Evolutionary conservation across 768 basidiomycete genomes (phyloP), one percentile per base, ranked within the genome.

Genomic region (Imleria badia): DNA sequence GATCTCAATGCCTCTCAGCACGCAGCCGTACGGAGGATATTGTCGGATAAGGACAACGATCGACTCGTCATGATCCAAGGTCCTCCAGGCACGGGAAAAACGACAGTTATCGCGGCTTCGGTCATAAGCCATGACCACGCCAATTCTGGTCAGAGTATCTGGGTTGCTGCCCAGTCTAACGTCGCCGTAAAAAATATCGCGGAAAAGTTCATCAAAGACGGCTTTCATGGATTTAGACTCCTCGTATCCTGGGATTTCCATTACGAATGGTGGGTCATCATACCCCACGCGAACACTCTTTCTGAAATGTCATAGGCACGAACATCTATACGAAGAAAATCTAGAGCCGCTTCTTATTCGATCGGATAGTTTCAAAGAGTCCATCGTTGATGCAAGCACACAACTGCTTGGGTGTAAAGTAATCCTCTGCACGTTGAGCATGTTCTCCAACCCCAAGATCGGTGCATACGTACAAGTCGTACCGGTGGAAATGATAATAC

Each of bases 171-270:
- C 0, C 80, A 80, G 26, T 79, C 78, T 0, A 81, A 80, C 39
- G 76, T 80, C 33, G 79, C 76, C 0, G 79, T 80, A n/a, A 81
- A 81, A 58, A 80, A 80, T 51, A 79, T 80, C n/a, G 78, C 78
- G 0, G 76, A 79, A 55, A 80, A 75, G 44, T 65, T 80, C 12
- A 54, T 67, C 23, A 62, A 66, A 8, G 56, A 62, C 17, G 61
- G 43, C 0, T 73, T 78, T 55, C 6, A 31, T 9, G 53, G 66
- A 9, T 80, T 78, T 55, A 75, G 56, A 47, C 45, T 80, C 1
- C 51, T 80, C n/a, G 76, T 81, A 7, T 79, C 79, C 13, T 67
- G 64, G 22, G 79, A 74, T 42, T 81, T 79, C 51, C 75, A 80
- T 52, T 71, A 65, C n/a, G 78, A 76, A 23, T 80, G 79, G 79